A percentile compares a stretch with the other conserved stretches of the same genome.
phyloP scores from a whole-genome alignment of 2,329 filamentous ascomycete genomes.

The Epichloe sylvatica region DNA sequence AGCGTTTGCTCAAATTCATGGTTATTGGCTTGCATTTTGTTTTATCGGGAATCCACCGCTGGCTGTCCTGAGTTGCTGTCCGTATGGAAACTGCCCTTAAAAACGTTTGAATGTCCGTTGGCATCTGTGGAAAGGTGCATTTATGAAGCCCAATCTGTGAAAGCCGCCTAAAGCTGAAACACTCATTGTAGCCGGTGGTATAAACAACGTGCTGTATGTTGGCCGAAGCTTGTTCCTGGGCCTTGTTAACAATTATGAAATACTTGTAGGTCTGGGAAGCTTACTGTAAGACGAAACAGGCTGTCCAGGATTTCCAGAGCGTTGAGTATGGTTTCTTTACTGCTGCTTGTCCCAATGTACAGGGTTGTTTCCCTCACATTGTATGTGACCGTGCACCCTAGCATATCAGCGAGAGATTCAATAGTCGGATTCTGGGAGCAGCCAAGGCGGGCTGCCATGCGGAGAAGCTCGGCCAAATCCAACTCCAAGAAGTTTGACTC shows the following conservation, averaged over 20 bases:
- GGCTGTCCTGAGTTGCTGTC: background rate
- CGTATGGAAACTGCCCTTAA: conserved; percentile 6
- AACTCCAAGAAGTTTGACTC: background rate
- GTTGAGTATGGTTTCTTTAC: conserved; percentile 5
- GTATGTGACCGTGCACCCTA: conserved; percentile 9
- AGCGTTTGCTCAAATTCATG: background rate
- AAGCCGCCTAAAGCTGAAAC: conserved; percentile 14
- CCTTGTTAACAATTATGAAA: background rate
- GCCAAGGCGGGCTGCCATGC: background rate
- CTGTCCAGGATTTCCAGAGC: conserved; percentile 8
- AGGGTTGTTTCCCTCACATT: conserved; percentile 15
- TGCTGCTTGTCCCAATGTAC: conserved; percentile 15
- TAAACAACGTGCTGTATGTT: conserved; percentile 13
- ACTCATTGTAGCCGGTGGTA: conserved; percentile 5
- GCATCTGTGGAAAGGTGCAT: conserved; percentile 11
- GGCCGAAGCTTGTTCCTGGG: conserved; percentile 6
- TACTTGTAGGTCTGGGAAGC: background rate
- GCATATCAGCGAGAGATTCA: background rate
- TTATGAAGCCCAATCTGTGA: conserved; percentile 14
- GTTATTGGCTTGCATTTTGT: conserved; percentile 4
- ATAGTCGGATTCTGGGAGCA: background rate
- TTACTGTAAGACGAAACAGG: conserved; percentile 7
- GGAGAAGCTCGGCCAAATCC: background rate
- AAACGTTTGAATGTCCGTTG: conserved; percentile 1
- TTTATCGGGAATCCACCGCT: conserved; percentile 3